Base-by-base conservation (phyloP, 2,329 filamentous ascomycete genomes). In the Sarocladium oryzae region DNA sequence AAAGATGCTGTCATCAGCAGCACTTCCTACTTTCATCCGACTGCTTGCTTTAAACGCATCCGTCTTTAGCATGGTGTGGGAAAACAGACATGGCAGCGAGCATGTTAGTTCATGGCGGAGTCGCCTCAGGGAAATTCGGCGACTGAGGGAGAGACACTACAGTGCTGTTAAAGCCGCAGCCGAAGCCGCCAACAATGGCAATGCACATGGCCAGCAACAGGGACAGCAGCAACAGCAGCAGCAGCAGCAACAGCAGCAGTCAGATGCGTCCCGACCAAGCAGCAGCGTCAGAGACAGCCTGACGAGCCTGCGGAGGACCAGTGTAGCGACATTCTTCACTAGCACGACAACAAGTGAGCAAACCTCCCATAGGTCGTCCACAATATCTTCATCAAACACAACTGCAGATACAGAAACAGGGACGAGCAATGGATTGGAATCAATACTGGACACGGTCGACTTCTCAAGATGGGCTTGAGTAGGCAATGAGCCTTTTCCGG, bases 1-100 rank as follows among this genome's bases (percentile, higher is more conserved):
- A 8, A 97, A 97, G 66, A 86, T 97, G 60, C 80, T 99, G 53
- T 91, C 86, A 15, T 79, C 92, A 28, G 84, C 82, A 58, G 89
- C 89, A 11, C 75, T 99, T 8, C 88, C 91, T 0, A 79, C 84
- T 9, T 95, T 96, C 63, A 88, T 96, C 50, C 84, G 93, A 33
- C 83, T 96, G 43, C 75, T 97, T 16, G 89, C 92, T 1, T 79
- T 99, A 55, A 97, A 96, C 62, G 91, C 93, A 0, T 95, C 89
- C 13, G 89, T 97, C 8, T 96, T 97, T 66, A 89, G 88, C 2
- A 79, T 86, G 40, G 91, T 96, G n/a, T 96, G 92, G 89, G 81
- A 82, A 43, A 84, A 82, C 60, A 78, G 84, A 43, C 81, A 86
- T 56, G 86, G 85, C 5, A 86, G 86, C 52, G 90, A 95, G 65